Evolutionary conservation across 2,329 filamentous ascomycete genomes (phyloP).

Genomic region (Sporothrix protearum): DNA sequence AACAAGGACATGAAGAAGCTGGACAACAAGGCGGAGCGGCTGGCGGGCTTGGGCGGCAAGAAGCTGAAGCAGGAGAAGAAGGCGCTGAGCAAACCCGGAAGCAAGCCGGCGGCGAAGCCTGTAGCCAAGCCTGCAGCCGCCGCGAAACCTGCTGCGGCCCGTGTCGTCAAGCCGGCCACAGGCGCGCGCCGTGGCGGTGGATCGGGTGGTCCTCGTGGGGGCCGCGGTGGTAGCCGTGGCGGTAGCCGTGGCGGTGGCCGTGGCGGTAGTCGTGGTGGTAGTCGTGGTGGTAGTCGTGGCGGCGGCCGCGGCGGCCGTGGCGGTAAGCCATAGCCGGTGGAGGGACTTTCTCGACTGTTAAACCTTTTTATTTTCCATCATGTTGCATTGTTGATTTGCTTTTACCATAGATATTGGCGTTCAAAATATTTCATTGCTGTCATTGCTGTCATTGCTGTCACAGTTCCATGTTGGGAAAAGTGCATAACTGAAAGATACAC

Average conservation of each 20-base stretch:
- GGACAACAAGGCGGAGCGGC: constrained; percentile 53
- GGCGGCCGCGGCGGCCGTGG: neutral
- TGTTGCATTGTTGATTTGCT: neutral
- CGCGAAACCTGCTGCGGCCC: neutral
- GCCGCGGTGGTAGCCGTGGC: neutral
- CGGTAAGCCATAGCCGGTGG: neutral
- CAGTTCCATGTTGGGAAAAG: neutral
- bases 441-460: neutral
- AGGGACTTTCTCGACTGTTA: neutral
- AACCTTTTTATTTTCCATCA: neutral
- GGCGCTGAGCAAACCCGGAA: constrained; percentile 12
- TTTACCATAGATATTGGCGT: constrained; percentile 4
- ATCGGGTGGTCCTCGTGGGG: neutral
- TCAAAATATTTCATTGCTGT: neutral
- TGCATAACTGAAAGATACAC: neutral
- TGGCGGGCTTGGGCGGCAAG: constrained; percentile 45
- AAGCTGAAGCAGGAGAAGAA: constrained; percentile 30
- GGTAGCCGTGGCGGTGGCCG: neutral
- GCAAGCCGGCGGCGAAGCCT: constrained; percentile 4
- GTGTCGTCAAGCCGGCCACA: constrained; percentile 4
- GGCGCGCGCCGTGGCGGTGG: neutral
- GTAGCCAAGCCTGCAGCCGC: neutral
- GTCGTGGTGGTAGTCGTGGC: neutral
- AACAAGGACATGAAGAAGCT: constrained; percentile 62
- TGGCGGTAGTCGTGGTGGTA: neutral